phyloP scores from a whole-genome alignment of 768 basidiomycete genomes.

The Lentinus tigrinus region DNA sequence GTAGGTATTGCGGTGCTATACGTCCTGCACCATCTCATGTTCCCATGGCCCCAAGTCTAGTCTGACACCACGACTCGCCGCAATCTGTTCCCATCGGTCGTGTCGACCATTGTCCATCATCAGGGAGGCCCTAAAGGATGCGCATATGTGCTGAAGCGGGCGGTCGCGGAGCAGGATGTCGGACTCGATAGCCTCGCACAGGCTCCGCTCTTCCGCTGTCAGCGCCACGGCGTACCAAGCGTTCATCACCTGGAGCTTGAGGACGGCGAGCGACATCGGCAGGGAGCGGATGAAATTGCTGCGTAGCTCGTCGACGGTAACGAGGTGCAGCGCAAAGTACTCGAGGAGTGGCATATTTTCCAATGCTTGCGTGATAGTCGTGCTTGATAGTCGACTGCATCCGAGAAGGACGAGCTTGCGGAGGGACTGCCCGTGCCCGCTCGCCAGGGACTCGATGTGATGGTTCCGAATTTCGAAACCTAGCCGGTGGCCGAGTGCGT shows the following conservation, averaged over 20 bases:
- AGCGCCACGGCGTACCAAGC: conserved; percentile 33
- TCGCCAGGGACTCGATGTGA: conserved; percentile 33
- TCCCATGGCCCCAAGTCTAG: conserved; percentile 33
- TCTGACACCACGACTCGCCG: conserved; percentile 18
- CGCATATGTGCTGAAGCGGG: conserved; percentile 6
- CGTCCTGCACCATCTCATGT: conserved; percentile 16
- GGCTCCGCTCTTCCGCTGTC: conserved; percentile 30
- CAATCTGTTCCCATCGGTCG: conserved; percentile 29
- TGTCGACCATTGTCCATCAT: conserved; percentile 20
- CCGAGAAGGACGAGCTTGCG: conserved; percentile 36
- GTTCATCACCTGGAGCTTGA: conserved; percentile 38
- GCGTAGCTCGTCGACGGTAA: conserved; percentile 35
- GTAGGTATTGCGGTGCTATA: background rate
- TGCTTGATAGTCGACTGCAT: conserved; percentile 33
- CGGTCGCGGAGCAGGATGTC: conserved; percentile 10
- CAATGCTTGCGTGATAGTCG: conserved; percentile 30
- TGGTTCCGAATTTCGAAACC: conserved; percentile 37
- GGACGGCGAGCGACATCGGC: conserved; percentile 26
- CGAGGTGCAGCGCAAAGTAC: conserved; percentile 36
- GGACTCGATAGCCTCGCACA: conserved; percentile 32
- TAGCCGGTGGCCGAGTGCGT: conserved; percentile 33
- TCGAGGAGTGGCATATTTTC: conserved; percentile 28
- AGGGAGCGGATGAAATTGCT: conserved; percentile 33
- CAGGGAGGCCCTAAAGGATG: conserved; percentile 18
- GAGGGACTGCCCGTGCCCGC: conserved; percentile 21